A percentile compares a stretch with the other conserved stretches of the same genome.
Conservation (phyloP, 2,329 filamentous ascomycete species). For the Trichophyton benhamiae region DNA sequence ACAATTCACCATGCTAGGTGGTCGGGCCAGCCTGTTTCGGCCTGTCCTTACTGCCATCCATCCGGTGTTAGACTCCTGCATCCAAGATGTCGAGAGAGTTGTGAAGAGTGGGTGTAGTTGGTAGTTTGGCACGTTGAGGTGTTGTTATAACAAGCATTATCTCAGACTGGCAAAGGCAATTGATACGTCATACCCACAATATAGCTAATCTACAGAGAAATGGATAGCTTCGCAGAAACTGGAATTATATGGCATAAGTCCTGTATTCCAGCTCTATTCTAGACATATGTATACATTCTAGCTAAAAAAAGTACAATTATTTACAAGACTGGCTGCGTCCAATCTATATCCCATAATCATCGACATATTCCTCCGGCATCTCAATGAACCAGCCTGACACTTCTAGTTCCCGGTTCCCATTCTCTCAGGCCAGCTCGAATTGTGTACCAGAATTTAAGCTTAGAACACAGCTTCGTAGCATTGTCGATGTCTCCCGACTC, state of each 20-base stretch:
- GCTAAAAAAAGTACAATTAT: background rate
- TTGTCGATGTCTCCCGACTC: slow-evolving; percentile 49
- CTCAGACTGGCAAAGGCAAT: background rate
- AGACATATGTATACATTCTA: background rate
- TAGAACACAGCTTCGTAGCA: slow-evolving; percentile 61
- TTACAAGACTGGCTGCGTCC: background rate
- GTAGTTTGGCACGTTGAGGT: background rate
- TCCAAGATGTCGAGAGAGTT: background rate
- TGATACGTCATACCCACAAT: background rate
- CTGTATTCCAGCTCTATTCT: background rate
- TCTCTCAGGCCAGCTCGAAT: slow-evolving; percentile 65
- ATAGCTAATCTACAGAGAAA: background rate
- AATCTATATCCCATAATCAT: background rate
- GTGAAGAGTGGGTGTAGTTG: background rate
- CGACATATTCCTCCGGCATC: background rate
- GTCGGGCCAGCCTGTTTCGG: background rate
- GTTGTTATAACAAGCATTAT: background rate
- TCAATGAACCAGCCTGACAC: slow-evolving; percentile 45
- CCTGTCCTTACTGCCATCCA: background rate
- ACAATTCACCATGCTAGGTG: background rate
- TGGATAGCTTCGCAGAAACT: background rate
- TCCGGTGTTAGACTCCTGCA: background rate
- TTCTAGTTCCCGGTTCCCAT: slow-evolving; percentile 66
- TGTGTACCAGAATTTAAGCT: slow-evolving; percentile 81
- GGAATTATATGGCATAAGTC: too few species aligned